Conservation (phyloP, 1,284 basidiomycete species). For the Cutaneotrichosporon sp. region DNA sequence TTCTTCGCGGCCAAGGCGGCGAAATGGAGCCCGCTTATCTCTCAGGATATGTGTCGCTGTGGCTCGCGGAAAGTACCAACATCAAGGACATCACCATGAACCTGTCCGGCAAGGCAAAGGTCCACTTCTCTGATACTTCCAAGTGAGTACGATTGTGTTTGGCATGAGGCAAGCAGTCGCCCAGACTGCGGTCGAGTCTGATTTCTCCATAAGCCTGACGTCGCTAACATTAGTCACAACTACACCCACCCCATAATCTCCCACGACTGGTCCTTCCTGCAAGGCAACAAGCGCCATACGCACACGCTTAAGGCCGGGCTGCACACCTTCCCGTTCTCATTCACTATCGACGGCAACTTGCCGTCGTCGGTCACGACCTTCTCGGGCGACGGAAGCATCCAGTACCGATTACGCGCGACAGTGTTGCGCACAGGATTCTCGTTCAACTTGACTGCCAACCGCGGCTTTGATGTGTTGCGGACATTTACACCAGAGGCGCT, state of each 20-base stretch:
- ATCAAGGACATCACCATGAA: slow-evolving; percentile 80
- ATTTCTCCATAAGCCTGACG: neutral
- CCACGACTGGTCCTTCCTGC: slow-evolving; percentile 67
- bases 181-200: neutral
- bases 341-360: slow-evolving; percentile 74
- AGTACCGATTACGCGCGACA: slow-evolving; percentile 80
- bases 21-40: slow-evolving; percentile 69
- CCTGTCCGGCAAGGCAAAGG: slow-evolving; percentile 72
- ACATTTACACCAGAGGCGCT: slow-evolving; percentile 73
- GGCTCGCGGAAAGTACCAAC: slow-evolving; percentile 71
- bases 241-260: slow-evolving; percentile 64
- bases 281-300: slow-evolving; percentile 63
- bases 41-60: slow-evolving; percentile 66
- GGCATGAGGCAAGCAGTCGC: neutral
- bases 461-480: slow-evolving; percentile 64
- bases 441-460: slow-evolving; percentile 64
- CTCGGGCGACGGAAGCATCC: slow-evolving; percentile 58
- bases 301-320: slow-evolving; percentile 70
- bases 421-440: slow-evolving; percentile 61
- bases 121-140: slow-evolving; percentile 60
- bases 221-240: slow-evolving; percentile 42
- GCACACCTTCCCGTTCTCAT: slow-evolving; percentile 65
- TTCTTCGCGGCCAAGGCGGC: slow-evolving; percentile 70
- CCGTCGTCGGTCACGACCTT: slow-evolving; percentile 68
- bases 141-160: slow-evolving; percentile 54